Conservation (phyloP, 805 yeast genomes). For the Jamesozyma lodderae region DNA sequence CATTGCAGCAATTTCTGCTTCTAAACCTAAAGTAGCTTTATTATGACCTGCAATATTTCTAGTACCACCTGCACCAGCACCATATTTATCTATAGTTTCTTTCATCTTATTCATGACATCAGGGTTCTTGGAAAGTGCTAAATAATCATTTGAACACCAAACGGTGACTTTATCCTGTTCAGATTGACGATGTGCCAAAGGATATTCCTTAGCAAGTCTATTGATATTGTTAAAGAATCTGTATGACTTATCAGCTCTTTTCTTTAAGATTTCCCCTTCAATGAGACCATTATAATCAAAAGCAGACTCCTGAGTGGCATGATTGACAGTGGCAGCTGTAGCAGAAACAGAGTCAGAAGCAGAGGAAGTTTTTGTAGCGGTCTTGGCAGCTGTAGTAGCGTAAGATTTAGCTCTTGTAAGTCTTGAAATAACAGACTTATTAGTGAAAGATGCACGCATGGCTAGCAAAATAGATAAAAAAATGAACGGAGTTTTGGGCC, state of each 20-base stretch:
- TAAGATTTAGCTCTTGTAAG: constrained; percentile 16
- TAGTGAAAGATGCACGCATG: constrained; percentile 1
- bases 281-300: constrained; percentile 71
- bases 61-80: constrained; percentile 99
- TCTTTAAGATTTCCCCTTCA: constrained; percentile 55
- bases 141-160: constrained; percentile 97
- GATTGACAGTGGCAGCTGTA: constrained; percentile 25
- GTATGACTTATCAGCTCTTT: constrained; percentile 83
- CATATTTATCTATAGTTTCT: constrained; percentile 73
- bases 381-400: constrained; percentile 23
- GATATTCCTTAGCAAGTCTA: constrained; percentile 89
- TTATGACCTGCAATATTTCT: constrained; percentile 98
- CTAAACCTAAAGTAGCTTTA: constrained; percentile 77
- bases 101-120: constrained; percentile 70
- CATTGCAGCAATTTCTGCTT: constrained; percentile 76
- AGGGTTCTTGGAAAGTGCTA: constrained; percentile 85
- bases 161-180: constrained; percentile 86
- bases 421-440: background rate
- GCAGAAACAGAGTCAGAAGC: constrained; percentile 24
- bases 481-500: too few species aligned
- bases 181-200: constrained; percentile 73
- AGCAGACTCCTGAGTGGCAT: constrained; percentile 39
- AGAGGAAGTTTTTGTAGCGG: constrained; percentile 28
- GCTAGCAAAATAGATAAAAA: too few species aligned
- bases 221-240: constrained; percentile 96